Base-by-base conservation (phyloP, 768 basidiomycete species). In the Gloeopeniophorella convolvens region DNA sequence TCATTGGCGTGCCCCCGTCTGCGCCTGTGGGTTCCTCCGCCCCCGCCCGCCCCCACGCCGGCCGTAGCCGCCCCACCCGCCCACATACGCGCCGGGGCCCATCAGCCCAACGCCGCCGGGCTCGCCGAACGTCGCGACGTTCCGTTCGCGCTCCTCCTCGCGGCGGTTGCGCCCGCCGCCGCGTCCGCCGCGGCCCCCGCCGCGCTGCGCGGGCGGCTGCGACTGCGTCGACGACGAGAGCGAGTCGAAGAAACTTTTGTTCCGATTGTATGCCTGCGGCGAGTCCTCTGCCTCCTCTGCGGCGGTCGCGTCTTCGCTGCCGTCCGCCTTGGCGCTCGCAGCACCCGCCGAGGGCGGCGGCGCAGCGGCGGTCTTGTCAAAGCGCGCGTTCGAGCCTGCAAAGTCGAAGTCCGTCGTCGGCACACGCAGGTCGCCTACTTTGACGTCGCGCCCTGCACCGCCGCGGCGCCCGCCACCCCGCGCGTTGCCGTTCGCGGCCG, bases 61-160 rank as follows among this genome's bases (percentile, higher is more conserved):
- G 15, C 84, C 79, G 66, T 79, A 79, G 12, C 82, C 83, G 31
- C 84, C 83, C 82, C 84, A 87, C 15, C 82, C 85, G 41, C 79
- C 76, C n/a, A 85, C 82, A 66, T 87, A 86, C 10, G 80, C 82
- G 32, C 84, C 84, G 23, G 85, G 85, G 0, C 86, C 86, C 72
- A 88, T 75, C 43, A 87, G 63, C 5, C 87, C 85, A 15, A 85
- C 77, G 41, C 84, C 84, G 10, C 87, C 87, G 7, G 88, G 80
- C 63, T 91, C 89, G 3, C 89, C 89, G 72, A 92, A 92, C 7
- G 89, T 91, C 26, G 85, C 84, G 8, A 91, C 80, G 59, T 91
- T 91, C 66, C 77, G 80, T 65, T 89, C 86, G 52, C 89, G 68
- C 62, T 91, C 89, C 59, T 90, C 89, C 58, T 91, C 88, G 36